A percentile compares a stretch with the other conserved stretches of the same genome.
Conservation (phyloP, 805 yeast species). For the Cyberlindnera meyerae region DNA sequence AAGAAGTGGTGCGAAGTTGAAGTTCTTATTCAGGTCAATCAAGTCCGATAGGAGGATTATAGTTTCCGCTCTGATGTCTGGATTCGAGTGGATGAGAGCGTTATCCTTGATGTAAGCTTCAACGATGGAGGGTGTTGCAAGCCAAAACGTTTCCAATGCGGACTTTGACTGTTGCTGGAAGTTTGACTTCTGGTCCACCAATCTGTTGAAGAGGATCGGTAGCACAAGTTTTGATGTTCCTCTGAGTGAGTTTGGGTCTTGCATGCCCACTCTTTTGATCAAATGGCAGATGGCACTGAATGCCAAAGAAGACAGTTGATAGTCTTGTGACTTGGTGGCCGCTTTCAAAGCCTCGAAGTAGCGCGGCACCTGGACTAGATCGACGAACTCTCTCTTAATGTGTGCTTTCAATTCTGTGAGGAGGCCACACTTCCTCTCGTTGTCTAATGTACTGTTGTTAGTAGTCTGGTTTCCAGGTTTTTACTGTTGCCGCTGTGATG, state of each 20-base stretch:
- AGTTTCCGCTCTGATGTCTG: slow-evolving; percentile 37
- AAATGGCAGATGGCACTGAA: slow-evolving; percentile 52
- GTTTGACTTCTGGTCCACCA: slow-evolving; percentile 37
- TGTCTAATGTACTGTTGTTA: slow-evolving; percentile 12
- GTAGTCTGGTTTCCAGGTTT: too few relatives aligned
- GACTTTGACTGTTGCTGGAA: slow-evolving; percentile 41
- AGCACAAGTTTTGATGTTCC: slow-evolving; percentile 40
- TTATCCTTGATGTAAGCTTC: slow-evolving; percentile 39
- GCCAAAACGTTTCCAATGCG: slow-evolving; percentile 52
- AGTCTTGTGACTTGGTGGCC: slow-evolving; percentile 37
- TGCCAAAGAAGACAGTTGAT: slow-evolving; percentile 36
- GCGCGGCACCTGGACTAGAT: slow-evolving; percentile 42
- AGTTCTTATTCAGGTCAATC: slow-evolving; percentile 31
- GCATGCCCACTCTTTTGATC: slow-evolving; percentile 54
- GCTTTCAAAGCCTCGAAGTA: slow-evolving; percentile 46
- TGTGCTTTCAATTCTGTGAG: slow-evolving; percentile 41
- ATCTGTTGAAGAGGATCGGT: slow-evolving; percentile 45
- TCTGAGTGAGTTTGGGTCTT: slow-evolving; percentile 41
- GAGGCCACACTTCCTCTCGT: slow-evolving; percentile 14
- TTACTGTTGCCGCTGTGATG: too few relatives aligned
- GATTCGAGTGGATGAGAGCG: slow-evolving; percentile 38
- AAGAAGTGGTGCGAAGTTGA: slow-evolving; percentile 27
- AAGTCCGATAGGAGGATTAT: slow-evolving; percentile 42
- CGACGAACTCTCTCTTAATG: slow-evolving; percentile 51
- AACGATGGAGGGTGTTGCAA: slow-evolving; percentile 43